A percentile compares a stretch with the other conserved stretches of the same genome.
Conservation (phyloP, 306 rosid species). For the Cucurbita maxima region DNA sequence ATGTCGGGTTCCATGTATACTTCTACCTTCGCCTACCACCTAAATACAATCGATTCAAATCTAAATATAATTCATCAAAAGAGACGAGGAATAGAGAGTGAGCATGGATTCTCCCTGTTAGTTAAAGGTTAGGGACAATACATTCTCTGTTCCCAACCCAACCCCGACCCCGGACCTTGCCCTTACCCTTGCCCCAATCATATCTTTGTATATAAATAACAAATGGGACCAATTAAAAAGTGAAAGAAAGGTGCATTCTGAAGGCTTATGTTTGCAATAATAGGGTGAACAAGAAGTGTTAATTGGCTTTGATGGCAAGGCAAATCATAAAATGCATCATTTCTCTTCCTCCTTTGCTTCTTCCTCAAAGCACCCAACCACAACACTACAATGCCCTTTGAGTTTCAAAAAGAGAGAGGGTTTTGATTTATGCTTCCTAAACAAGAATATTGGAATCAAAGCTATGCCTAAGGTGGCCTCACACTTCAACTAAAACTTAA, state of each 20-base stretch:
- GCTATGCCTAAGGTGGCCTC: conserved; percentile 46
- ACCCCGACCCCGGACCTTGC: too few species aligned
- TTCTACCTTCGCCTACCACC: too few species aligned
- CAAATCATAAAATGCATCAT: conserved; percentile 32
- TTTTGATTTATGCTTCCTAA: conserved; percentile 49
- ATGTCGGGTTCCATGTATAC: too few species aligned
- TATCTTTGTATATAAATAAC: too few species aligned
- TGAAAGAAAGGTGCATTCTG: background rate
- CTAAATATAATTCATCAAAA: too few species aligned
- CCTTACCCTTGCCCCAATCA: too few species aligned
- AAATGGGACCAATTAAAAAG: background rate
- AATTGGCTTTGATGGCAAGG: conserved; percentile 68
- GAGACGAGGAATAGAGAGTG: too few species aligned
- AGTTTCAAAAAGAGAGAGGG: background rate
- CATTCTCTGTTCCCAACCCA: too few species aligned
- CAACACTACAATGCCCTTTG: conserved; percentile 42
- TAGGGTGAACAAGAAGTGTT: background rate
- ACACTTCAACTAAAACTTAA: conserved; percentile 50
- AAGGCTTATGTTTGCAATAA: background rate
- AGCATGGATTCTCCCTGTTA: too few species aligned
- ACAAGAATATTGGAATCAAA: conserved; percentile 51
- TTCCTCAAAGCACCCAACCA: conserved; percentile 88
- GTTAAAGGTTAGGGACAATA: too few species aligned
- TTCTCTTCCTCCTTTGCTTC: conserved; percentile 79
- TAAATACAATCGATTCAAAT: too few species aligned